phyloP scores from a whole-genome alignment of 768 basidiomycete genomes.

The Pisolithus tinctorius region DNA sequence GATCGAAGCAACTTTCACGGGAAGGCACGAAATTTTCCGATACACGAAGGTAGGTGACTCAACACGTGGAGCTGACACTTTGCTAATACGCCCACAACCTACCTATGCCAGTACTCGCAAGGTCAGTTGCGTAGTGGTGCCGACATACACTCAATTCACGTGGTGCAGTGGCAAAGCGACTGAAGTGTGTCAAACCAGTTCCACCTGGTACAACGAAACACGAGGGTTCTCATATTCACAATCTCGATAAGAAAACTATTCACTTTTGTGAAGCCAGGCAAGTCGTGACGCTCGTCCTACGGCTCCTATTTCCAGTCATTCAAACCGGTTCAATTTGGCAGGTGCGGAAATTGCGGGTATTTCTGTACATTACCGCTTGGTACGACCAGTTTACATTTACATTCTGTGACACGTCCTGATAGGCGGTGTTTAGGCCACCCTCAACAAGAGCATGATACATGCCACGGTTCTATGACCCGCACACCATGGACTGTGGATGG shows the following conservation, averaged over 20 bases:
- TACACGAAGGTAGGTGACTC: conserved; percentile 46
- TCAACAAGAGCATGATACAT: conserved; percentile 52
- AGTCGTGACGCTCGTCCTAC: conserved; percentile 1
- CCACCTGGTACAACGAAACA: conserved; percentile 36
- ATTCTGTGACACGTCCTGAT: too few species aligned
- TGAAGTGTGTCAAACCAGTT: conserved; percentile 43
- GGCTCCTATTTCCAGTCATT: conserved; percentile 1
- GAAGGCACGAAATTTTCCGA: conserved; percentile 52
- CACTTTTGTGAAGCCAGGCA: conserved; percentile 50
- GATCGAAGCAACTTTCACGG: conserved; percentile 54
- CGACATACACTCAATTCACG: not conserved
- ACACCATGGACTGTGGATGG: conserved; percentile 51
- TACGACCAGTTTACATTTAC: conserved; percentile 13
- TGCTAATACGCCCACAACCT: too few species aligned
- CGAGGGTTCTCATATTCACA: conserved; percentile 44
- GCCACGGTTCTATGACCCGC: conserved; percentile 55
- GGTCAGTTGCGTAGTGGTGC: conserved; percentile 22
- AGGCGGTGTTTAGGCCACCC: conserved; percentile 36
- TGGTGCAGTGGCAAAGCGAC: conserved; percentile 39
- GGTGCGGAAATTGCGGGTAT: conserved; percentile 51
- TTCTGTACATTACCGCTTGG: conserved; percentile 50
- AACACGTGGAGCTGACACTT: too few species aligned
- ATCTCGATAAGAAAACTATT: conserved; percentile 32
- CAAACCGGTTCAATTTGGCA: conserved; percentile 9
- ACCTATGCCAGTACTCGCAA: conserved; percentile 42